Evolutionary conservation across 169 alveolate genomes (phyloP).

Genomic region (Cryptosporidium viatorum): DNA sequence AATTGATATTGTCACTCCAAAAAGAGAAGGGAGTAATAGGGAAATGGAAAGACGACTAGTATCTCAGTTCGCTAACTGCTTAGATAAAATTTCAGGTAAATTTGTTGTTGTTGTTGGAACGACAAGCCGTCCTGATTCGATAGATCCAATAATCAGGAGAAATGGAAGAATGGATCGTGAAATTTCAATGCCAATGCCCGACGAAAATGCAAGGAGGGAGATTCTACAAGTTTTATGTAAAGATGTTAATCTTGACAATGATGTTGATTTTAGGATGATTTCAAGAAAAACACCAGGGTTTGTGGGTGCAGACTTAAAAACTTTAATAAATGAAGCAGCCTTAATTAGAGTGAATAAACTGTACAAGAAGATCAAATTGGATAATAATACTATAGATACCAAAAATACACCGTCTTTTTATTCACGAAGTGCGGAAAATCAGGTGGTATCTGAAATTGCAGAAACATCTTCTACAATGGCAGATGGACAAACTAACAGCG

Average conservation of each 20-base stretch:
- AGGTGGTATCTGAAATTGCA: neutral
- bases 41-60: slow-evolving; percentile 95
- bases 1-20: slow-evolving; percentile 90
- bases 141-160: slow-evolving; percentile 89
- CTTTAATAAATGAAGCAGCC: slow-evolving; percentile 91
- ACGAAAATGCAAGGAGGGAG: slow-evolving; percentile 80
- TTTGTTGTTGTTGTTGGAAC: slow-evolving; percentile 88
- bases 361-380: neutral
- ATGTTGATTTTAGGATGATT: slow-evolving; percentile 34
- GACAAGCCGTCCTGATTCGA: slow-evolving; percentile 88
- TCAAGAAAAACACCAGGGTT: slow-evolving; percentile 90
- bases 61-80: slow-evolving; percentile 91
- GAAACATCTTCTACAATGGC: neutral
- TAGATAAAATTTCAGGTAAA: slow-evolving; percentile 88
- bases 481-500: neutral
- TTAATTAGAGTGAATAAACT: slow-evolving; percentile 67
- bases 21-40: slow-evolving; percentile 88
- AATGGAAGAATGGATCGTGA: slow-evolving; percentile 91
- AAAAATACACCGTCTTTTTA: slow-evolving; percentile 23
- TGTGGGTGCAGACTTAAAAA: slow-evolving; percentile 91
- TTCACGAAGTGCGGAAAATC: neutral
- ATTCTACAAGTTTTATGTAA: slow-evolving; percentile 81
- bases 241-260: slow-evolving; percentile 81
- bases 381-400: neutral
- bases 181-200: slow-evolving; percentile 87